Conservation (phyloP, 2,329 filamentous ascomycete species). For the Cytospora schulzeri region DNA sequence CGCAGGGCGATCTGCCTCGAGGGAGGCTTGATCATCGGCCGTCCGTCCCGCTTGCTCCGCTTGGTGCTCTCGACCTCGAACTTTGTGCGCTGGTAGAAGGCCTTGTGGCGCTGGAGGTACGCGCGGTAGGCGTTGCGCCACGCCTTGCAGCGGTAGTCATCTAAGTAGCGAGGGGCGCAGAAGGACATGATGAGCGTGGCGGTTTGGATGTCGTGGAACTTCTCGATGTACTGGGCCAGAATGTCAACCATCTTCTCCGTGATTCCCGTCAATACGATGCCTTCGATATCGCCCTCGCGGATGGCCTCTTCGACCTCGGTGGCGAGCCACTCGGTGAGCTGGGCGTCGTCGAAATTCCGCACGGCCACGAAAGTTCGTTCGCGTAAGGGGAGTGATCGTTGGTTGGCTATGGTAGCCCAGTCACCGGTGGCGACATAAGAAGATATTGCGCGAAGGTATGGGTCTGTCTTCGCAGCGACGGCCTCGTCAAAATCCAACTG, state of each 20-base stretch:
- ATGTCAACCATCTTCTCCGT: conserved; percentile 73
- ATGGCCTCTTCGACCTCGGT: conserved; percentile 64
- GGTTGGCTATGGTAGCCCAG: conserved; percentile 74
- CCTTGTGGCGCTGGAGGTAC: conserved; percentile 71
- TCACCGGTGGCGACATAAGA: conserved; percentile 75
- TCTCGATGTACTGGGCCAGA: conserved; percentile 73
- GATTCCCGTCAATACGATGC: conserved; percentile 76
- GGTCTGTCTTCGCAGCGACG: conserved; percentile 67
- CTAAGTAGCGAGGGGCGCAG: conserved; percentile 74
- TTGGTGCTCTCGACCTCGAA: conserved; percentile 78
- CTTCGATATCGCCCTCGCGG: conserved; percentile 71
- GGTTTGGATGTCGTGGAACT: conserved; percentile 78
- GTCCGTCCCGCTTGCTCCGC: conserved; percentile 65
- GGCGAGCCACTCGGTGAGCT: conserved; percentile 68
- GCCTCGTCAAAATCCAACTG: conserved; percentile 61
- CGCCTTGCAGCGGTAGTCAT: conserved; percentile 72
- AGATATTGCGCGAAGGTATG: conserved; percentile 79
- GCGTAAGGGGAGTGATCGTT: conserved; percentile 71
- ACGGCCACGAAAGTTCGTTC: conserved; percentile 77
- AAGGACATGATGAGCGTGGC: conserved; percentile 74
- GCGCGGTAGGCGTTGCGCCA: conserved; percentile 75
- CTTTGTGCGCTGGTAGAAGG: conserved; percentile 73
- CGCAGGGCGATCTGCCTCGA: conserved; percentile 72
- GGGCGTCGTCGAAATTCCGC: conserved; percentile 63
- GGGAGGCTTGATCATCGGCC: conserved; percentile 64